A percentile compares a stretch with the other conserved stretches of the same genome.
Evolutionary conservation across 352 stramenopile species (phyloP).

Genomic region (Pythium coloratum): DNA sequence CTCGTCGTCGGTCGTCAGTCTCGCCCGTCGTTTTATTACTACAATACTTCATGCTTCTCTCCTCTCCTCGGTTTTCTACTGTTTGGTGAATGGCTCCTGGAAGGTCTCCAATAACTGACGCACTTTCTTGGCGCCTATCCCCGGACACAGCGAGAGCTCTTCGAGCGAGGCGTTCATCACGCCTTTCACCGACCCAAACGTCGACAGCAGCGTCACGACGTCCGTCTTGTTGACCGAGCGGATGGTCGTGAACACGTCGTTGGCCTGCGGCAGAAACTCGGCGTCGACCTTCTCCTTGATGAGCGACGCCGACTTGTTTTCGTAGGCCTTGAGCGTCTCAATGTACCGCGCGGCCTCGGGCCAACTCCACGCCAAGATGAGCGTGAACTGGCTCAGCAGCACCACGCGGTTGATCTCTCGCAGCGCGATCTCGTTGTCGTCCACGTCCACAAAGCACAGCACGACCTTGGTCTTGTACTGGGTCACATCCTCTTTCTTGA

Average conservation of each 20-base stretch:
- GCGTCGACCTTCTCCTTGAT: slow-evolving; percentile 94
- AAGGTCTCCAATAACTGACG: slow-evolving; percentile 92
- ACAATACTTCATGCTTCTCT: slow-evolving; percentile 19
- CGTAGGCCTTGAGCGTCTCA: slow-evolving; percentile 96
- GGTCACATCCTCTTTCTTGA: slow-evolving; percentile 74
- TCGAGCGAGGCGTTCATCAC: slow-evolving; percentile 92
- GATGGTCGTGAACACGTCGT: slow-evolving; percentile 90
- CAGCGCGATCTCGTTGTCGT: slow-evolving; percentile 93
- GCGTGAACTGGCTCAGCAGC: slow-evolving; percentile 90
- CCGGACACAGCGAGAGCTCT: slow-evolving; percentile 92
- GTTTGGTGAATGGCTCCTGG: slow-evolving; percentile 90
- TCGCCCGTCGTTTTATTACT: background rate
- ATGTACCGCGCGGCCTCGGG: slow-evolving; percentile 94
- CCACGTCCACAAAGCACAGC: slow-evolving; percentile 94
- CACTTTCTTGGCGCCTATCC: slow-evolving; percentile 95
- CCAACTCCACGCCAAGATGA: slow-evolving; percentile 94
- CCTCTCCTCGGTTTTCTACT: slow-evolving; percentile 20
- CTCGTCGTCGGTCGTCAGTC: background rate
- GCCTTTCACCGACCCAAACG: slow-evolving; percentile 88
- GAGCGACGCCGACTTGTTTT: slow-evolving; percentile 93
- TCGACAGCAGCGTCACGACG: slow-evolving; percentile 89
- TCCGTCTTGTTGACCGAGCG: slow-evolving; percentile 97
- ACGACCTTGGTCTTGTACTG: slow-evolving; percentile 90
- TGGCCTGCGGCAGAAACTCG: slow-evolving; percentile 89
- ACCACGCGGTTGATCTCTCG: slow-evolving; percentile 93